A percentile compares a stretch with the other conserved stretches of the same genome.
phyloP scores from a whole-genome alignment of 1,284 basidiomycete species.

The Abortiporus biennis region DNA sequence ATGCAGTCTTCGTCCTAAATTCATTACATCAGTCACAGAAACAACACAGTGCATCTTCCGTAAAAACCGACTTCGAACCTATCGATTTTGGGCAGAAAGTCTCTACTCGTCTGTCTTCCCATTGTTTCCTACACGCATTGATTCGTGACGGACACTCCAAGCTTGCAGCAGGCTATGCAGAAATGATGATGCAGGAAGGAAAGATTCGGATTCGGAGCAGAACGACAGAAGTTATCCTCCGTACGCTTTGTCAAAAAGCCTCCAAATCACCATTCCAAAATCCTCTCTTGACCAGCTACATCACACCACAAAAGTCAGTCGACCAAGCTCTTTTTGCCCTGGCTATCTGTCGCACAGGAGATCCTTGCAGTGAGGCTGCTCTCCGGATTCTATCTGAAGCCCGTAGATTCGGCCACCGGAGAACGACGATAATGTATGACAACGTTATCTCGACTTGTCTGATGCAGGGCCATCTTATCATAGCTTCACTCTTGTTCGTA shows the following conservation, averaged over 20 bases:
- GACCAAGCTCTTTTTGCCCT: constrained; percentile 9
- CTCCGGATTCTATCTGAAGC: constrained; percentile 48
- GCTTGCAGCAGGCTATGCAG: constrained; percentile 43
- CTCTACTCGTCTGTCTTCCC: constrained; percentile 52
- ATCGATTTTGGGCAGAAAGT: constrained; percentile 44
- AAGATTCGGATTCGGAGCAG: constrained; percentile 34
- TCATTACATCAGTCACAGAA: constrained; percentile 41
- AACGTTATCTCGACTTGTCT: constrained; percentile 57
- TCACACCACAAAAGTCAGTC: background rate
- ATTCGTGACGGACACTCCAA: constrained; percentile 41
- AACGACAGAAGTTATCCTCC: constrained; percentile 43
- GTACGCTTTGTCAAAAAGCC: constrained; percentile 22
- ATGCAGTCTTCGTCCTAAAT: constrained; percentile 53
- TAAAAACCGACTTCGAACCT: constrained; percentile 21
- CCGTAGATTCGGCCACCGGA: constrained; percentile 44
- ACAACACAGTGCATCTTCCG: no score
- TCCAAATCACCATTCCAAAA: constrained; percentile 10
- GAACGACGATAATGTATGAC: constrained; percentile 54
- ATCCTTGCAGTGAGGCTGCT: constrained; percentile 40
- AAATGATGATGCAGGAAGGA: constrained; percentile 46
- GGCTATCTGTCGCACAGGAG: constrained; percentile 23
- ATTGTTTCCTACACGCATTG: constrained; percentile 58
- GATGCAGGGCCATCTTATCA: constrained; percentile 69
- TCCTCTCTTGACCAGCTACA: background rate
- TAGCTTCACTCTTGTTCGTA: constrained; percentile 63